Conservation (phyloP, 1,284 basidiomycete species). For the Marasmius sp. region DNA sequence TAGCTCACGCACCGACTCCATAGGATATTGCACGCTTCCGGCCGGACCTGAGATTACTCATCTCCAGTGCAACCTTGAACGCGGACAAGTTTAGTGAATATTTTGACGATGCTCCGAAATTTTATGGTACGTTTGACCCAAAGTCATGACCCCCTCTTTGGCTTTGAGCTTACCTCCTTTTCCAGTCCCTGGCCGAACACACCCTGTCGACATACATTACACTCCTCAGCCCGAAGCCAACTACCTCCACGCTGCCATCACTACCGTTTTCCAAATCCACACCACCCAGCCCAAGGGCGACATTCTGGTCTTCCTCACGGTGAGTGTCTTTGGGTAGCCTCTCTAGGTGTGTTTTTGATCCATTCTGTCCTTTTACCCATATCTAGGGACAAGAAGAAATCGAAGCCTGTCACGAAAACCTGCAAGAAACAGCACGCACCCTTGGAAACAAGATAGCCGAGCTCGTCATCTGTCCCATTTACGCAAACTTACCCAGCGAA, state of each 20-base stretch:
- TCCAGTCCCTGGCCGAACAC: conserved; percentile 92
- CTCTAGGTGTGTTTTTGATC: neutral
- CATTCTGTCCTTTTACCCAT: too few species aligned
- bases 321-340: conserved; percentile 33
- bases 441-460: conserved; percentile 96
- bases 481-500: conserved; percentile 96
- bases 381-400: conserved; percentile 96
- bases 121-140: conserved; percentile 65
- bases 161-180: neutral
- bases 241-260: conserved; percentile 97
- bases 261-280: conserved; percentile 98
- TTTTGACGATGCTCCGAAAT: conserved; percentile 92
- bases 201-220: conserved; percentile 98
- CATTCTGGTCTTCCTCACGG: conserved; percentile 95
- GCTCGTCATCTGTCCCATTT: conserved; percentile 95
- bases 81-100: conserved; percentile 96
- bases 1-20: conserved; percentile 8
- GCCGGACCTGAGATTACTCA: conserved; percentile 87
- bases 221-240: conserved; percentile 98
- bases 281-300: conserved; percentile 99
- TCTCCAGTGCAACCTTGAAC: conserved; percentile 96
- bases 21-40: conserved; percentile 97
- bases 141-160: neutral
- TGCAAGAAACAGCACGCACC: conserved; percentile 93
- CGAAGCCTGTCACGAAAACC: conserved; percentile 93